Evolutionary conservation across 1,139 yeast genomes (phyloP).

Genomic region (Hyphopichia burtonii): DNA sequence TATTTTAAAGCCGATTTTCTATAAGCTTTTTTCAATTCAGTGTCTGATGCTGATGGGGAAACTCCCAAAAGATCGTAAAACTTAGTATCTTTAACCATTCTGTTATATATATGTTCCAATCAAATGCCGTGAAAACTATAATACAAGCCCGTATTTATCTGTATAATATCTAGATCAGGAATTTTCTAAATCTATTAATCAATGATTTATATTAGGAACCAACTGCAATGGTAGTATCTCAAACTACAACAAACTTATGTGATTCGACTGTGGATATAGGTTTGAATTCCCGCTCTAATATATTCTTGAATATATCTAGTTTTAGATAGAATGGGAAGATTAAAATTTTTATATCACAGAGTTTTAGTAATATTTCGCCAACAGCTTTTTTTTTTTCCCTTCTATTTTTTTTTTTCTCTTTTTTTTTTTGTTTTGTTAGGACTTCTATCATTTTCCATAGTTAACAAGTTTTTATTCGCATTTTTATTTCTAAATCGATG

Average conservation of each 20-base stretch:
- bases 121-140: not conserved
- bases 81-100: slow-evolving; percentile 89
- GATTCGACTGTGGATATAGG: no score
- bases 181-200: no score
- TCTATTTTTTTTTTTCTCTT: not conserved
- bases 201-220: no score
- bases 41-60: slow-evolving; percentile 70
- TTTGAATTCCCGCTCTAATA: no score
- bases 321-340: no score
- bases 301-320: no score
- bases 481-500: not conserved
- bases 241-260: no score
- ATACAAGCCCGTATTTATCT: not conserved
- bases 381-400: not conserved
- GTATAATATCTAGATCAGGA: no score
- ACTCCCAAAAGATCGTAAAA: slow-evolving; percentile 86
- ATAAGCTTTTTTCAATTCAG: slow-evolving; percentile 92
- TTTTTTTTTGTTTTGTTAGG: not conserved
- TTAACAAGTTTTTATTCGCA: not conserved
- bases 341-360: not conserved
- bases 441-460: not conserved
- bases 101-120: no score
- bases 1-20: slow-evolving; percentile 88
- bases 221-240: no score
- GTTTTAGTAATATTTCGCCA: not conserved